These are phyloP conservation scores for Diplocarpon rosae DNA, from an alignment of 2,329 filamentous ascomycete genomes.

Conservation along the genomic window DNA sequence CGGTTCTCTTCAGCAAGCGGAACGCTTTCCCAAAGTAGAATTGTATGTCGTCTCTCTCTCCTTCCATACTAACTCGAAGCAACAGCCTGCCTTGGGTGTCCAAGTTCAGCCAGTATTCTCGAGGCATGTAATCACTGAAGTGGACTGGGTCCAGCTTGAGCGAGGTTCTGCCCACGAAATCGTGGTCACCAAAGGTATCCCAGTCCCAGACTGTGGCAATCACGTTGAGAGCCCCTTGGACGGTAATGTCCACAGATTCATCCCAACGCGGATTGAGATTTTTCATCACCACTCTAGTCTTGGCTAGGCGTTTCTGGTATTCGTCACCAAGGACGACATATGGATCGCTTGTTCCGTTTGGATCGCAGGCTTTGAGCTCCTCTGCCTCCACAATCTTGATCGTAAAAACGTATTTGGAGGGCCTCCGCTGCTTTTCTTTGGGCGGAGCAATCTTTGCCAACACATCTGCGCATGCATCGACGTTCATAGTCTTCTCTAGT, in stretches of 20 bases:
- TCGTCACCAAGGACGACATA: conserved; percentile 96
- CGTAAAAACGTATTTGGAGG: conserved; percentile 90
- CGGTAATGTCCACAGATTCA: conserved; percentile 91
- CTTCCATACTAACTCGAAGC: conserved; percentile 94
- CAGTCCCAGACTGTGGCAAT: conserved; percentile 98
- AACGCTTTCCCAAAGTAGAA: conserved; percentile 99
- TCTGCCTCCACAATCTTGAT: conserved; percentile 98
- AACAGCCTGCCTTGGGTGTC: conserved; percentile 88
- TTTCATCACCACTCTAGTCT: conserved; percentile 83
- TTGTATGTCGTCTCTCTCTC: conserved; percentile 93
- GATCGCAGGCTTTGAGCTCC: conserved; percentile 94
- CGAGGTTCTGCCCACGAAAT: conserved; percentile 93
- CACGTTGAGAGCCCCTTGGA: conserved; percentile 80
- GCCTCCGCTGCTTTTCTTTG: conserved; percentile 52
- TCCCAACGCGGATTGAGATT: conserved; percentile 95
- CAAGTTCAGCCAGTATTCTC: conserved; percentile 95
- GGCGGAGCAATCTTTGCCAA: conserved; percentile 64
- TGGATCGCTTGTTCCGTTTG: conserved; percentile 87
- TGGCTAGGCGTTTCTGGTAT: conserved; percentile 91
- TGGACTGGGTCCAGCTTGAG: conserved; percentile 96
- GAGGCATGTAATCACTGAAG: conserved; percentile 89
- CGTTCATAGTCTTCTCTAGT: conserved; percentile 80
- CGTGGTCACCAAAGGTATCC: conserved; percentile 93
- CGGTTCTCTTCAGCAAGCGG: conserved; percentile 84
- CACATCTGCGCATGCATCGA: conserved; percentile 78